Conservation (phyloP, 2,329 filamentous ascomycete genomes). For the Simplicillium sp. region DNA sequence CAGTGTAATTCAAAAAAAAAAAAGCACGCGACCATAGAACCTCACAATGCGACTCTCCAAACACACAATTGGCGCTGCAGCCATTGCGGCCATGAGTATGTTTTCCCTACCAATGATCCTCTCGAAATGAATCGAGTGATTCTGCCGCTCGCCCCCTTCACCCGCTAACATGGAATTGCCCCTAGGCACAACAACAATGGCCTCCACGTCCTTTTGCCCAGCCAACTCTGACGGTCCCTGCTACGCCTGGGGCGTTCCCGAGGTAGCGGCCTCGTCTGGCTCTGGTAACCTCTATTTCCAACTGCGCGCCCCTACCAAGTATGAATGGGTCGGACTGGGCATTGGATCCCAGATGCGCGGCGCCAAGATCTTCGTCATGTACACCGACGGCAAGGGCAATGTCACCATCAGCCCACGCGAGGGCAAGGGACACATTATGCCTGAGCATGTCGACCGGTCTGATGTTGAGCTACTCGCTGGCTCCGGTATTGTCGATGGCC, state of each 20-base stretch:
- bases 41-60: conserved; percentile 1
- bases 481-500: conserved; percentile 41
- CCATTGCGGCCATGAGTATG: conserved; percentile 5
- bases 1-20: no score
- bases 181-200: not conserved
- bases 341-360: conserved; percentile 45
- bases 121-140: no score
- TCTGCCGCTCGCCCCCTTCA: no score
- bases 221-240: conserved; percentile 39
- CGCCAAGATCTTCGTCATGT: conserved; percentile 54
- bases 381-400: conserved; percentile 47
- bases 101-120: not conserved
- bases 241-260: conserved; percentile 46
- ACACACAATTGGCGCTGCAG: conserved; percentile 1
- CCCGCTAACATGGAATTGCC: not conserved
- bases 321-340: conserved; percentile 49
- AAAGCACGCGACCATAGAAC: no score
- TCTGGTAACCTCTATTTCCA: conserved; percentile 53
- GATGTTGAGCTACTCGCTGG: conserved; percentile 46
- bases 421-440: conserved; percentile 37
- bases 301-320: conserved; percentile 41
- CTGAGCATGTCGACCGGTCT: conserved; percentile 31
- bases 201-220: conserved; percentile 10
- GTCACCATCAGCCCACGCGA: conserved; percentile 51
- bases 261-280: conserved; percentile 33